phyloP scores from a whole-genome alignment of 805 yeast genomes.

The Clavispora santaluciae region DNA sequence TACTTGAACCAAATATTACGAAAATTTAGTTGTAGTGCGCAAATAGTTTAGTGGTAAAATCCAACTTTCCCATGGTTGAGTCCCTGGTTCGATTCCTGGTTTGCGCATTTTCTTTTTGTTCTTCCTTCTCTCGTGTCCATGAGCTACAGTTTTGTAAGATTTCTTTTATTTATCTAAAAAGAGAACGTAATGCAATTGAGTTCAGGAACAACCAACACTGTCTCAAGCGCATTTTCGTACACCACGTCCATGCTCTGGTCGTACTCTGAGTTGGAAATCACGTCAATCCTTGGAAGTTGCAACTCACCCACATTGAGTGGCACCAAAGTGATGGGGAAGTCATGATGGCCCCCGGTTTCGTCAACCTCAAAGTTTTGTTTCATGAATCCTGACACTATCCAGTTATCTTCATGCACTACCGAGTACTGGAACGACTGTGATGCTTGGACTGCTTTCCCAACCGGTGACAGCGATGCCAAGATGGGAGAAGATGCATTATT shows the following conservation, averaged over 20 bases:
- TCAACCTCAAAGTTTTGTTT: constrained; percentile 45
- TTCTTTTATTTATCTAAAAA: constrained; percentile 29
- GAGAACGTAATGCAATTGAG: constrained; percentile 56
- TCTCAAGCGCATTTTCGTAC: constrained; percentile 62
- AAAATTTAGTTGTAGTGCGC: constrained; percentile 4
- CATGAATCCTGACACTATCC: constrained; percentile 77
- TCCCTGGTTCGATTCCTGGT: constrained; percentile 18
- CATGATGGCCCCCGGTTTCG: constrained; percentile 8
- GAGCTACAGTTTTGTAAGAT: neutral
- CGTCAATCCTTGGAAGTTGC: constrained; percentile 55
- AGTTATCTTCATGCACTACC: constrained; percentile 55
- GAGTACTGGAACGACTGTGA: constrained; percentile 28
- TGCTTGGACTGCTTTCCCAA: neutral
- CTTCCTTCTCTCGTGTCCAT: neutral
- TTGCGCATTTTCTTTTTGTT: constrained; percentile 7
- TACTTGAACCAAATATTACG: neutral
- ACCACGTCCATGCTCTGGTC: constrained; percentile 53
- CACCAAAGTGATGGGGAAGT: constrained; percentile 46
- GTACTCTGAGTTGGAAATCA: constrained; percentile 23
- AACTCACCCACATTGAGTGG: constrained; percentile 78
- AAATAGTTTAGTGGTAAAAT: constrained; percentile 17
- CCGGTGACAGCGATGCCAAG: constrained; percentile 13
- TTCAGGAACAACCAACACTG: constrained; percentile 68
- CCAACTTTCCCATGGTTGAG: constrained; percentile 14
- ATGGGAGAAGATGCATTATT: neutral